These are phyloP conservation scores for Rostrohypoxylon terebratum DNA, from an alignment of 495 filamentous ascomycete genomes.

Conservation along the genomic window DNA sequence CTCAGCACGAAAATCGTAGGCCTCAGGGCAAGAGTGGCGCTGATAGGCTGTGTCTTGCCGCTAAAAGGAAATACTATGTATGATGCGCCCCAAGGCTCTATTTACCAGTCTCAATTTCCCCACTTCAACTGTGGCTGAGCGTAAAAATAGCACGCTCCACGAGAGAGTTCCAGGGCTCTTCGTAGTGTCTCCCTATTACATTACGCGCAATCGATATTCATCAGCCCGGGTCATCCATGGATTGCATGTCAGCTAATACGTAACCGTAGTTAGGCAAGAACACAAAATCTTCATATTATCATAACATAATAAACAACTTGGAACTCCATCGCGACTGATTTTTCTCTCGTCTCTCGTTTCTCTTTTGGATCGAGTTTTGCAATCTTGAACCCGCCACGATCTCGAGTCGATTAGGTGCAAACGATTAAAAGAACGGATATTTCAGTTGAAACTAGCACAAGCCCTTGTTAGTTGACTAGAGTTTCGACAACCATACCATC, in stretches of 20 bases:
- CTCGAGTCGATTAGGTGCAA: slow-evolving; percentile 10
- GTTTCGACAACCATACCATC: slow-evolving; percentile 33
- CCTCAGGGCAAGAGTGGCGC: slow-evolving; percentile 16
- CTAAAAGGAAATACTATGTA: slow-evolving; percentile 8
- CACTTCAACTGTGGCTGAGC: slow-evolving; percentile 40
- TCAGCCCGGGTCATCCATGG: slow-evolving; percentile 23
- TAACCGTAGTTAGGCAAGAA: slow-evolving; percentile 30
- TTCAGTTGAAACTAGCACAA: slow-evolving; percentile 26
- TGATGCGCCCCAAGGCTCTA: background rate
- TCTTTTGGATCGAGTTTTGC: slow-evolving; percentile 11
- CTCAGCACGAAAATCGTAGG: slow-evolving; percentile 17
- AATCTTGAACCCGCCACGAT: background rate
- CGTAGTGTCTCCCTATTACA: slow-evolving; percentile 11
- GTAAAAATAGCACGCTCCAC: slow-evolving; percentile 38
- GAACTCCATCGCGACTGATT: slow-evolving; percentile 7
- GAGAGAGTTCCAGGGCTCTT: background rate
- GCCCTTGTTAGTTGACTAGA: slow-evolving; percentile 17
- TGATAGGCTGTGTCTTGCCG: slow-evolving; percentile 26
- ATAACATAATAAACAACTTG: slow-evolving; percentile 9
- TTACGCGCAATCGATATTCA: slow-evolving; percentile 38
- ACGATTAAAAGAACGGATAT: slow-evolving; percentile 1
- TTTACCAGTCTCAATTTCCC: background rate
- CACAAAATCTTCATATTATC: slow-evolving; percentile 17
- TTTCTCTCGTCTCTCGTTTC: slow-evolving; percentile 8
- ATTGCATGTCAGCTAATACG: slow-evolving; percentile 27